Evolutionary conservation across 805 yeast genomes (phyloP).

Genomic region (Teunomyces kruisii): DNA sequence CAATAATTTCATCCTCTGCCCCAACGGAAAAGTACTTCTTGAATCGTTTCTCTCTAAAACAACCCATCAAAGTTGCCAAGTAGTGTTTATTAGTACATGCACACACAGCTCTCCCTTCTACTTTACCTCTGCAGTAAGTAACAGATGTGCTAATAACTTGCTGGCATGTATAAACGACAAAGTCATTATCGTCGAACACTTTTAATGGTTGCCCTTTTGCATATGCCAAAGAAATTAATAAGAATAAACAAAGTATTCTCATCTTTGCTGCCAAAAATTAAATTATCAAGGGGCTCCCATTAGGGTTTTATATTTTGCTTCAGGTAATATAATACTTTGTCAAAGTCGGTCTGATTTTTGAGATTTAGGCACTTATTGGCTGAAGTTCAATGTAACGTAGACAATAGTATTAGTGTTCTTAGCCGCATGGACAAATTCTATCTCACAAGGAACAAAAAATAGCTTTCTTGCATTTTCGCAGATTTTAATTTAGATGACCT

Average conservation of each 20-base stretch:
- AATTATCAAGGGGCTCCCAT: neutral
- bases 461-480: too few species aligned
- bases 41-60: conserved; percentile 16
- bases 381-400: too few species aligned
- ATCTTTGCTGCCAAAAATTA: neutral
- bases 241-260: neutral
- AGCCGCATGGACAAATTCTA: too few species aligned
- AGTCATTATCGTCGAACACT: neutral
- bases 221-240: neutral
- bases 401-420: too few species aligned
- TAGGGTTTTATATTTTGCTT: too few species aligned
- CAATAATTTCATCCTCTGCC: conserved; percentile 8
- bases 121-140: conserved; percentile 4
- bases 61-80: conserved; percentile 32
- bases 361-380: too few species aligned
- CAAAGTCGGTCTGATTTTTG: too few species aligned
- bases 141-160: conserved; percentile 8
- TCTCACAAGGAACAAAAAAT: too few species aligned
- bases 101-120: conserved; percentile 15
- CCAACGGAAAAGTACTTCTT: conserved; percentile 1
- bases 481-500: too few species aligned
- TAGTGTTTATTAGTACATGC: conserved; percentile 24
- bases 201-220: neutral
- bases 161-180: conserved; percentile 8
- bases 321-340: too few species aligned